A percentile compares a stretch with the other conserved stretches of the same genome.
phyloP scores from a whole-genome alignment of 495 filamentous ascomycete species.

The Bathelium albidoporum region DNA sequence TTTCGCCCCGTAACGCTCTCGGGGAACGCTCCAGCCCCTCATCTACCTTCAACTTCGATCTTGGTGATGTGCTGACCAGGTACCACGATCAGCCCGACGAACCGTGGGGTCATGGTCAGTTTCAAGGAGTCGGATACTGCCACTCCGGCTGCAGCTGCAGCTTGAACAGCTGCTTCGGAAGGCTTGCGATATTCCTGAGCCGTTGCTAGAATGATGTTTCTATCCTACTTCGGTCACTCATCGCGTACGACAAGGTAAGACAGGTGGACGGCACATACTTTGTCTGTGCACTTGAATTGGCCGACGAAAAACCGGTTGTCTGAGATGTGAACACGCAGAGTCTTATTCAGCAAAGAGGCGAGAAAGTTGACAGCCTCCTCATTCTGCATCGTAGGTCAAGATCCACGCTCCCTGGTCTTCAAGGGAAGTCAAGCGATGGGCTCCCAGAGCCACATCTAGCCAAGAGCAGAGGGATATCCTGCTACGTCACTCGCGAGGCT shows the following conservation, averaged over 20 bases:
- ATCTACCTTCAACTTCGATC: conserved; percentile 71
- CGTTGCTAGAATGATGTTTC: conserved; percentile 74
- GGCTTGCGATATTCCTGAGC: conserved; percentile 83
- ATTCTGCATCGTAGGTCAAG: not conserved
- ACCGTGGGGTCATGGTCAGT: conserved; percentile 68
- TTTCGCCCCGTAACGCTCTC: not conserved
- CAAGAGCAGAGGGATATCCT: not conserved
- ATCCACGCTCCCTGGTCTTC: not conserved
- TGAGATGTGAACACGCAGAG: conserved; percentile 67
- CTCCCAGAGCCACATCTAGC: too few relatives aligned
- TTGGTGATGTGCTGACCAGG: conserved; percentile 76
- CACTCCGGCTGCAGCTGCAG: conserved; percentile 20
- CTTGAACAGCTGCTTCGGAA: conserved; percentile 31
- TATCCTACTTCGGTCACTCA: conserved; percentile 42
- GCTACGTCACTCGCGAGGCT: not conserved
- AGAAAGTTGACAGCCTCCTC: conserved; percentile 16
- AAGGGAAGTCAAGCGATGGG: too few relatives aligned
- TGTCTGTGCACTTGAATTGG: conserved; percentile 87
- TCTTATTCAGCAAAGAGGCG: conserved; percentile 46
- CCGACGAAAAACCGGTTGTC: conserved; percentile 86
- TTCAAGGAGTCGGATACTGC: conserved; percentile 33
- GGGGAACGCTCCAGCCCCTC: not conserved
- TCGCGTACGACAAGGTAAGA: not conserved
- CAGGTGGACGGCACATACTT: conserved; percentile 40
- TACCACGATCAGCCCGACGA: conserved; percentile 81